Percentiles rank a stretch among this genome's conserved stretches.
Conservation (phyloP, 306 rosid species). For the Begonia masoniana region DNA sequence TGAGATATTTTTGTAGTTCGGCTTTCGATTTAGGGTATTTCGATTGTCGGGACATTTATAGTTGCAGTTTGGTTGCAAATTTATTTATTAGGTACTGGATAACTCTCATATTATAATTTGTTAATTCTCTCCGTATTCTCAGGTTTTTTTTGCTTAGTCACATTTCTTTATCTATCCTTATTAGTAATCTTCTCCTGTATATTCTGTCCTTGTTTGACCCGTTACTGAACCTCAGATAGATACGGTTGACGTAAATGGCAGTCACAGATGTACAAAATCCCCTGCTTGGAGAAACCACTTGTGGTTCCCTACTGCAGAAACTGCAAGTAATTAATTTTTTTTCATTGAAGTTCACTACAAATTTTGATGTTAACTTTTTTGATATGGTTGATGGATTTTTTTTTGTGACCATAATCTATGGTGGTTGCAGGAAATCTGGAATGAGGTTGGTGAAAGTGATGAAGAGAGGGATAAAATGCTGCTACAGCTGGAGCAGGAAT, state of each 20-base stretch:
- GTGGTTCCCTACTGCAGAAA: slow-evolving; percentile 84
- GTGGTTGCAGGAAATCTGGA: slow-evolving; percentile 78
- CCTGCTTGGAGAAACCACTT: slow-evolving; percentile 59
- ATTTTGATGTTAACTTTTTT: background rate
- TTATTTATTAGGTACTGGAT: no score
- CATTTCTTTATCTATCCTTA: no score
- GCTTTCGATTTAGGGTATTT: no score
- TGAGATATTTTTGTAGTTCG: no score
- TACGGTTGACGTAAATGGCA: slow-evolving; percentile 47
- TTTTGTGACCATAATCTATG: background rate
- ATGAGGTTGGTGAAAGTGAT: slow-evolving; percentile 95
- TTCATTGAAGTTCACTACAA: background rate
- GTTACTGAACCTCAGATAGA: slow-evolving; percentile 8
- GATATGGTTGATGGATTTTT: background rate
- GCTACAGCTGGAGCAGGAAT: slow-evolving; percentile 94
- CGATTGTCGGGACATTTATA: no score
- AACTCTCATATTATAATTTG: no score
- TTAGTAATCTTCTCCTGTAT: no score
- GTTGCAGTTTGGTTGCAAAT: no score
- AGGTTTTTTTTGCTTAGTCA: no score
- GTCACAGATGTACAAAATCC: slow-evolving; percentile 62
- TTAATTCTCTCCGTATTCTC: no score
- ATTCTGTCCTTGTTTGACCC: no score
- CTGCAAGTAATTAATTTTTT: slow-evolving; percentile 42
- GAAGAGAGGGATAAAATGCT: slow-evolving; percentile 93